Evolutionary conservation across 2,329 filamentous ascomycete genomes (phyloP), one percentile per base, ranked within the genome.

Genomic region (Diaporthe helianthi): DNA sequence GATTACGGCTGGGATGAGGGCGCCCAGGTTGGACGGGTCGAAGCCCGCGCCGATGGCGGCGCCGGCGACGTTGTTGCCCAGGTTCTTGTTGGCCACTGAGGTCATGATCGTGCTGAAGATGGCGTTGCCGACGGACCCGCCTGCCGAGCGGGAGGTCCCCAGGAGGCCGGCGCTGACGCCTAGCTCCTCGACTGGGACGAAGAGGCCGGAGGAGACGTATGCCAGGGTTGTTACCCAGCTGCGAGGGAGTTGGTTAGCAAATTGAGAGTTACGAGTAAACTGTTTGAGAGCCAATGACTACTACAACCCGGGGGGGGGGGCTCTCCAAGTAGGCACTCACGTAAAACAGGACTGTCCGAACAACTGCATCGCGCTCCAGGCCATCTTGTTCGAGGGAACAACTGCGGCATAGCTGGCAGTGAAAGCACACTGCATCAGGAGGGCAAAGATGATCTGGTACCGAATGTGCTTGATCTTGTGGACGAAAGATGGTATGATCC

Each of bases 101-200:
- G 72, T 78, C 54, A 77, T 67, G 65, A 80, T 77, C 9, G 77
- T 77, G 19, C 74, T 74, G 73, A 79, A 80, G 64, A 80, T 74
- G 29, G 79, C 77, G 46, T 76, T 79, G 24, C 77, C 78, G 19
- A 80, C 75, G 10, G 77, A 76, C 19, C 76, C 77, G 29, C 78
- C 78, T 12, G 70, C 74, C 22, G 73, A 76, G 41, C 78, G 74
- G 71, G 77, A 78, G 0, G 76, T 77, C 3, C 77, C 77, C 15
- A 78, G 70, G 19, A 78, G 67, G 9, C 77, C 77, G 51, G 75
- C 73, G 19, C 76, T 74, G 13, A 77, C 72, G 31, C 77, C 77
- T 3, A 79, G 73, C 53, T 77, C 75, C 33, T 75, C 73, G 29
- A 75, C 72, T 0, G 76, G 77, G 2, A 79, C 77, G 69, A 75